These are phyloP conservation scores for Rhodotorula diobovata DNA, from an alignment of 768 basidiomycete species.

Conservation along the genomic window DNA sequence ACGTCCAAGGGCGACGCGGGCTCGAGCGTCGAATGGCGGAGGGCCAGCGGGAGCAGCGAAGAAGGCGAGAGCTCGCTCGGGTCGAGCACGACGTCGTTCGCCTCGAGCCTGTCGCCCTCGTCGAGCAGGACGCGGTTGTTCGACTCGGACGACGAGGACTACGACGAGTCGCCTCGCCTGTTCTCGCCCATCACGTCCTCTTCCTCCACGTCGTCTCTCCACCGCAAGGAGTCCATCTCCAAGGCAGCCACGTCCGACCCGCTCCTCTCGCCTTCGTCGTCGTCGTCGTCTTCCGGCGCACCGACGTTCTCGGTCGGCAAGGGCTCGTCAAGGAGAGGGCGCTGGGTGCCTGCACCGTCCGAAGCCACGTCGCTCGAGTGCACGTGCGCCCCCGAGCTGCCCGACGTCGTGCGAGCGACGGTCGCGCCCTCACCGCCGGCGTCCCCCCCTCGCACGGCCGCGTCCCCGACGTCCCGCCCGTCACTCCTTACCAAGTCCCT, in stretches of 20 bases:
- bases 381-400: not conserved
- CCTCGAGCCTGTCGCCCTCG: not conserved
- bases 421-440: not conserved
- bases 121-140: not conserved
- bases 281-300: not conserved
- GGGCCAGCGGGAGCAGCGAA: not conserved
- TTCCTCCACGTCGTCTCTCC: not conserved
- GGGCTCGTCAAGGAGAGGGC: not conserved
- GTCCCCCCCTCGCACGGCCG: not conserved
- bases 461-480: not conserved
- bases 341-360: conserved; percentile 19
- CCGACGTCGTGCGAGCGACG: not conserved
- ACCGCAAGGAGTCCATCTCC: conserved; percentile 1
- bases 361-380: not conserved
- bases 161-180: not conserved
- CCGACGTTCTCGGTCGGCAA: conserved; percentile 5
- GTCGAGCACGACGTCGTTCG: not conserved
- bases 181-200: conserved; percentile 1
- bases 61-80: not conserved
- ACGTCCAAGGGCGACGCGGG: too few species aligned
- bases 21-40: not conserved
- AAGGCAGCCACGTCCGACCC: conserved; percentile 23
- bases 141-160: conserved; percentile 13
- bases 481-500: conserved; percentile 35
- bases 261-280: conserved; percentile 14